Conservation (phyloP, 2,329 filamentous ascomycete genomes). For the Tolypocladium nubicola region DNA sequence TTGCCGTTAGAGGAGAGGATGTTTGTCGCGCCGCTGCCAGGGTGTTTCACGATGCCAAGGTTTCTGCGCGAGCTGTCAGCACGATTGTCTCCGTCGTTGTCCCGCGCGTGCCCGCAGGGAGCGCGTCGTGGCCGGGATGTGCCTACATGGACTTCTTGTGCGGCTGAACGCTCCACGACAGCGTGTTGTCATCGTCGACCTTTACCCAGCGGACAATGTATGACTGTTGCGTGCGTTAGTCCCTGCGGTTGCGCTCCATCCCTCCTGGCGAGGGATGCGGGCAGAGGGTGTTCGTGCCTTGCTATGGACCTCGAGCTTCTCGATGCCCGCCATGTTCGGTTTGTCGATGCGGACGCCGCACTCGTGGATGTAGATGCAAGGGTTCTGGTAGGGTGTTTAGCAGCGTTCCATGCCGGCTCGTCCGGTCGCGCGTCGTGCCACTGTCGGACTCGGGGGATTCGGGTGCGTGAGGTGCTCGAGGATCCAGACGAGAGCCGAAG, state of each 20-base stretch:
- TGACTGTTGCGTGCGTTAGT: conserved; percentile 50
- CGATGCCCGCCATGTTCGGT: conserved; percentile 73
- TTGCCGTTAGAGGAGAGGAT: conserved; percentile 29
- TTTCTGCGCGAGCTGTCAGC: conserved; percentile 43
- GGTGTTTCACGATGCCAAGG: conserved; percentile 96
- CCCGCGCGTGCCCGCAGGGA: neutral
- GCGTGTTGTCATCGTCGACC: conserved; percentile 79
- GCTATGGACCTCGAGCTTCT: conserved; percentile 94
- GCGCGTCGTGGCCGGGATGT: neutral
- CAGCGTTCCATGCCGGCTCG: conserved; percentile 2
- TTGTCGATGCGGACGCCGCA: neutral
- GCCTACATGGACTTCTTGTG: conserved; percentile 87
- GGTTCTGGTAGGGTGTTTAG: neutral
- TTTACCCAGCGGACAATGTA: conserved; percentile 98
- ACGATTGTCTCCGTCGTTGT: neutral
- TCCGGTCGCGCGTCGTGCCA: neutral
- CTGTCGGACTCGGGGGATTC: neutral
- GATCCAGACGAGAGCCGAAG: neutral
- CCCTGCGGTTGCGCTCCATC: neutral
- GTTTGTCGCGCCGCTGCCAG: conserved; percentile 54
- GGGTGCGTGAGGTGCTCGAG: neutral
- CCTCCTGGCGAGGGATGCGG: neutral
- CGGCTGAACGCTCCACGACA: conserved; percentile 95
- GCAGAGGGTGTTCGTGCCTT: conserved; percentile 49
- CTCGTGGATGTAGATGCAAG: neutral